phyloP scores from a whole-genome alignment of 2,329 filamentous ascomycete genomes.

The Xylariaceae sp. region DNA sequence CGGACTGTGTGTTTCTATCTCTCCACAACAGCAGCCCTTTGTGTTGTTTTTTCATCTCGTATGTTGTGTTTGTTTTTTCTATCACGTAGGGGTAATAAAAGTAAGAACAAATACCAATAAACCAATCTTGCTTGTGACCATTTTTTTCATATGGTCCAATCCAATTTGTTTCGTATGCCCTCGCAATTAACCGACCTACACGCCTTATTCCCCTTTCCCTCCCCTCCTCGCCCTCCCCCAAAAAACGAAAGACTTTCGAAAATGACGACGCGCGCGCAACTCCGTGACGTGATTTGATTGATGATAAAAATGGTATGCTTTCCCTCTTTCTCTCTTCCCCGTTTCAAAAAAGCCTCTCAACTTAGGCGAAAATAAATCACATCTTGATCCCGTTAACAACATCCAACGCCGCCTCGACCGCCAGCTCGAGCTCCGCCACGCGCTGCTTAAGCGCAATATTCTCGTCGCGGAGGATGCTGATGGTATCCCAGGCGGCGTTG shows the following conservation, averaged over 20 bases:
- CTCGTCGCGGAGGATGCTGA: constrained; percentile 56
- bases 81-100: background rate
- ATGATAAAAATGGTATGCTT: background rate
- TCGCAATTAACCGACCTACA: background rate
- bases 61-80: background rate
- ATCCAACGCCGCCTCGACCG: constrained; percentile 57
- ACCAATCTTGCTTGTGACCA: background rate
- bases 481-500: constrained; percentile 60
- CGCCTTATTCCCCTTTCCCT: background rate
- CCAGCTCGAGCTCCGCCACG: constrained; percentile 54
- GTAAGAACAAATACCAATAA: background rate
- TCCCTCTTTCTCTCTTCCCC: background rate
- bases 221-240: no score
- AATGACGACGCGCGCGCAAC: background rate
- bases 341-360: no score
- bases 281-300: background rate
- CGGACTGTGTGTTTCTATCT: background rate
- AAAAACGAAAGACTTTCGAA: background rate
- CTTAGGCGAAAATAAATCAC: constrained; percentile 12
- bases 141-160: background rate
- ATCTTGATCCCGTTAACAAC: constrained; percentile 52
- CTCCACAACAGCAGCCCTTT: background rate
- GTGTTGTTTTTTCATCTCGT: background rate
- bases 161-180: background rate
- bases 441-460: constrained; percentile 56